Percentiles rank a stretch among this genome's conserved stretches.
These are phyloP conservation scores for Galeopsis tetrahit DNA, from an alignment of 257 asterid species.

Conservation along the genomic window DNA sequence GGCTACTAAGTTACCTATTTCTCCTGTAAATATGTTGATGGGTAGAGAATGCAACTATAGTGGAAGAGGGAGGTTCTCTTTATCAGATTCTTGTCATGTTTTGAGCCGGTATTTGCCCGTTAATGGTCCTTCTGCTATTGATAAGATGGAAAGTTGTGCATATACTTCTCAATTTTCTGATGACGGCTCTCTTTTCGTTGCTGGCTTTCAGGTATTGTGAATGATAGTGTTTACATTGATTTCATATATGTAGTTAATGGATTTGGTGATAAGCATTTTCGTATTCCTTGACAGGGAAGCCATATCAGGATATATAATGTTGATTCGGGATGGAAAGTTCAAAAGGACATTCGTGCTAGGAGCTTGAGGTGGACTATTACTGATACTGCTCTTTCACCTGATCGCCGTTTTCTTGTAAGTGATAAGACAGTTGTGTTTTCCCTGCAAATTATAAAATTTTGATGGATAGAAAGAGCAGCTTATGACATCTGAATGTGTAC, in stretches of 20 bases:
- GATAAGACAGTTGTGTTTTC: conserved; percentile 4
- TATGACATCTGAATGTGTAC: not conserved
- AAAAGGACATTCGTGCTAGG: conserved; percentile 81
- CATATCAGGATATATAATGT: conserved; percentile 83
- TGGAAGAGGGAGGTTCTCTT: conserved; percentile 83
- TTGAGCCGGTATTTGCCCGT: conserved; percentile 77
- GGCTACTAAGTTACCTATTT: conserved; percentile 50
- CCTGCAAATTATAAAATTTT: not conserved
- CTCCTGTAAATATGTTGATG: conserved; percentile 77
- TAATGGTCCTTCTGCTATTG: conserved; percentile 60
- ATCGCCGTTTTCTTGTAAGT: conserved; percentile 80
- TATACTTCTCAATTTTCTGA: conserved; percentile 85
- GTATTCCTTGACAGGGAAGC: conserved; percentile 60
- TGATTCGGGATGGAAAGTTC: conserved; percentile 77
- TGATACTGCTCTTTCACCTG: conserved; percentile 91
- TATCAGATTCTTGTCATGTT: conserved; percentile 80
- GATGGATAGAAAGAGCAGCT: conserved; percentile 10
- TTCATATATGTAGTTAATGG: conserved; percentile 1
- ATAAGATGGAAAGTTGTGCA: conserved; percentile 67
- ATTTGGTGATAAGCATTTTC: conserved; percentile 2
- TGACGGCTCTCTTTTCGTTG: conserved; percentile 88
- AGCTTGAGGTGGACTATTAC: conserved; percentile 94
- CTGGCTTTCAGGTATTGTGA: conserved; percentile 83
- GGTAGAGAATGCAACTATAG: conserved; percentile 79
- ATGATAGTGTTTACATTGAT: conserved; percentile 10